Evolutionary conservation across 116 monocot genomes (phyloP), one percentile per base, ranked within the genome.

Genomic region (Thalassia testudinum): DNA sequence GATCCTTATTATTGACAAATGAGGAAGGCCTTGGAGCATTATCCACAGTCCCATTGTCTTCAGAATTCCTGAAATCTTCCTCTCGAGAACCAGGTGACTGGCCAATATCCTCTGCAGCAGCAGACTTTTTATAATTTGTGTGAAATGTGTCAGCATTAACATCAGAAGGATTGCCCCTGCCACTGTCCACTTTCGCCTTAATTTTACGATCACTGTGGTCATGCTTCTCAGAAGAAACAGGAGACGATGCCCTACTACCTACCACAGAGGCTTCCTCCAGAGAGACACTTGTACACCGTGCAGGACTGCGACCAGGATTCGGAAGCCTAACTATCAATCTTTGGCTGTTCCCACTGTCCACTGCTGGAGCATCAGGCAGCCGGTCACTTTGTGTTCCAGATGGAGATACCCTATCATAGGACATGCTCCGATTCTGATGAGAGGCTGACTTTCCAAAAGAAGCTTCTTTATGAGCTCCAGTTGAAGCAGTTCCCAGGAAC

Each of bases 261-360:
- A 53, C 27, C 43, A 24, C 26, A 21, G 75, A 71, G 10, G 65
- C 66, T 27, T 82, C 89, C 53, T 89, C 89, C 49, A 66, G 60
- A 34, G 68, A 78, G 52, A 70, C 77, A 43, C 72, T 74, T 29
- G 67, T 70, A 23, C 61, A 59, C 51, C 58, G 62, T 11, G 76
- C 84, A 58, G 87, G 88, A 54, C 87, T 87, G 6, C 78, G 72
- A 23, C 88, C 88, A 61, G 81, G 77, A 48, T 87, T 93, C 40
- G 78, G 80, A 54, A 93, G 72, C 57, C 88, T 73, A 47, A 95
- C 87, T 76, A 85, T 88, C 65, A 95, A 56, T 47, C 79, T 87
- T 28, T 87, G 83, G 29, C 64, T 70, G 56, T 74, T 84, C 23
- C 70, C 78, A 66, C 74, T 70, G 30, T 95, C 88, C 22, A 67